A percentile compares a stretch with the other conserved stretches of the same genome.
Evolutionary conservation across 2,329 filamentous ascomycete species (phyloP).

Genomic region (Ophiocordyceps robertsii): DNA sequence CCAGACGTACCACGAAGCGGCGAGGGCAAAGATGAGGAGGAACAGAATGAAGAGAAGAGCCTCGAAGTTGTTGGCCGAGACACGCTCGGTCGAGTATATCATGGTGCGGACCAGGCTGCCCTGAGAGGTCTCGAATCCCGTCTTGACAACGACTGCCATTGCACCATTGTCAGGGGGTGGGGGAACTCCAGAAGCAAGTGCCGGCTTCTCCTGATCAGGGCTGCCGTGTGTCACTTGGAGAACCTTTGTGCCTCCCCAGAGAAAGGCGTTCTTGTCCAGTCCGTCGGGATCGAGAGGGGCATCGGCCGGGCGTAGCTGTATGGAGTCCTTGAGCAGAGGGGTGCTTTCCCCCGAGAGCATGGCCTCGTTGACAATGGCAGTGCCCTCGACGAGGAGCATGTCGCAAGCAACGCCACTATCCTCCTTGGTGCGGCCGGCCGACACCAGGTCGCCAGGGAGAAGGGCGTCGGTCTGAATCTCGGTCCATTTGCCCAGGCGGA

Average conservation of each 20-base stretch:
- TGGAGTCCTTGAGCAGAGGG: conserved; percentile 87
- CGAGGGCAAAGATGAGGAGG: conserved; percentile 87
- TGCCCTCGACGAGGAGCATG: conserved; percentile 88
- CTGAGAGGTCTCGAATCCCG: conserved; percentile 96
- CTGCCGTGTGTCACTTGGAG: conserved; percentile 87
- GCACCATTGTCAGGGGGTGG: conserved; percentile 86
- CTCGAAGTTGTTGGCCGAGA: conserved; percentile 96
- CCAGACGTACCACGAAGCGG: conserved; percentile 99
- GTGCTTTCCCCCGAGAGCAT: conserved; percentile 99
- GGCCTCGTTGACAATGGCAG: conserved; percentile 95
- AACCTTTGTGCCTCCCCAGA: conserved; percentile 96
- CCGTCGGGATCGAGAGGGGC: conserved; percentile 75
- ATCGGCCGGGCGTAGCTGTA: conserved; percentile 77
- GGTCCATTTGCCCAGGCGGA: conserved; percentile 74
- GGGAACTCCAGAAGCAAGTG: conserved; percentile 62
- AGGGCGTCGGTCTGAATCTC: conserved; percentile 85
- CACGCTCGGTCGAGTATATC: conserved; percentile 98
- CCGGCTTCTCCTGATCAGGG: conserved; percentile 57
- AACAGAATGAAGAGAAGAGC: conserved; percentile 97
- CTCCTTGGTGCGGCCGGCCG: conserved; percentile 86
- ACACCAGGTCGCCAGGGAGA: conserved; percentile 85
- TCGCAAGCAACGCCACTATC: conserved; percentile 95
- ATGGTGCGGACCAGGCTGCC: conserved; percentile 95
- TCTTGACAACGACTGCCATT: conserved; percentile 89
- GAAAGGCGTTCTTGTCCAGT: conserved; percentile 89